phyloP scores from a whole-genome alignment of 2,329 filamentous ascomycete species.

The Ophiocordyceps unilateralis region DNA sequence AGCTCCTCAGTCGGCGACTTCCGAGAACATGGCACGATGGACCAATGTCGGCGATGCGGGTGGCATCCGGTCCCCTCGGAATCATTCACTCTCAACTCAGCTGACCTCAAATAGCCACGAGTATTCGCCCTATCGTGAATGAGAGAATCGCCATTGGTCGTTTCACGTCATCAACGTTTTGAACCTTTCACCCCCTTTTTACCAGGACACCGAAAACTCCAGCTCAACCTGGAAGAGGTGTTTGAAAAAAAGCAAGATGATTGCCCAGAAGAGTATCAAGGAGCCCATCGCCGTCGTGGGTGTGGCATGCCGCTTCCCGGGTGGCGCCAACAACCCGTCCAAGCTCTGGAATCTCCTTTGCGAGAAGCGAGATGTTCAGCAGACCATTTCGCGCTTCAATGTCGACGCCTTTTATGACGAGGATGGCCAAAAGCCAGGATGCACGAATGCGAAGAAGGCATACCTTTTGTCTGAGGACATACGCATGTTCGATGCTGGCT shows the following conservation, averaged over 20 bases:
- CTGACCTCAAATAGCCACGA: neutral
- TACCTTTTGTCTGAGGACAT: slow-evolving; percentile 4
- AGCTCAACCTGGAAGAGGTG: neutral
- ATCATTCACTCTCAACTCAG: neutral
- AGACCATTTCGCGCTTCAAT: slow-evolving; percentile 9
- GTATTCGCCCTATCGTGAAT: neutral
- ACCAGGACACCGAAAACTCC: neutral
- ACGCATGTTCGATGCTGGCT: slow-evolving; percentile 14
- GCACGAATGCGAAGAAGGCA: neutral
- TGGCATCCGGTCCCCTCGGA: neutral
- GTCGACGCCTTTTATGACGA: slow-evolving; percentile 7
- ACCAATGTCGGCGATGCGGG: neutral
- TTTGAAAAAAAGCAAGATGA: neutral
- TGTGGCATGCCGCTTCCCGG: slow-evolving; percentile 20
- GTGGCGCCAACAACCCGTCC: slow-evolving; percentile 13
- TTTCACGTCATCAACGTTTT: neutral
- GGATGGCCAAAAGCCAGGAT: slow-evolving; percentile 13
- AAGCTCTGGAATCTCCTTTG: slow-evolving; percentile 16
- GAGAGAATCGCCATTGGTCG: neutral
- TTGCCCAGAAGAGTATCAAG: neutral
- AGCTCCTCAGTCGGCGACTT: neutral
- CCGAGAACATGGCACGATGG: neutral
- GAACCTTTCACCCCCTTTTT: neutral
- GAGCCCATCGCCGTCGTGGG: slow-evolving; percentile 17
- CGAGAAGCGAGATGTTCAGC: slow-evolving; percentile 15